phyloP scores from a whole-genome alignment of 495 filamentous ascomycete species.

The Cudoniella acicularis region DNA sequence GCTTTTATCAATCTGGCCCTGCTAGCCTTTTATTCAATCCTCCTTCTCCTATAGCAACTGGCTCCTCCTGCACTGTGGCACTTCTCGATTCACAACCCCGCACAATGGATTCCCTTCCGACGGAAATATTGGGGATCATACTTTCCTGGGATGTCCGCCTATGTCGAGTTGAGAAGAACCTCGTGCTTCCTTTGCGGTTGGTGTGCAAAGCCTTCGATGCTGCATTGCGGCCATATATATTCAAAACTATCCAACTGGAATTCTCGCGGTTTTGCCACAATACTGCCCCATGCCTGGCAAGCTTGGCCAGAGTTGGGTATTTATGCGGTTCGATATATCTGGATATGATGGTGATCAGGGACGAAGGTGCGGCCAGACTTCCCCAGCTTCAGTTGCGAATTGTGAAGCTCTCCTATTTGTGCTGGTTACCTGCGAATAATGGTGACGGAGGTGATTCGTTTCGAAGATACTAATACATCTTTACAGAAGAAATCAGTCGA shows the following conservation, averaged over 20 bases:
- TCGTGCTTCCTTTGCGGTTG: conserved; percentile 18
- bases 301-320: conserved; percentile 3
- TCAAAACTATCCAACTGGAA: conserved; percentile 25
- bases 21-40: too few relatives aligned
- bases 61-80: too few relatives aligned
- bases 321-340: conserved; percentile 22
- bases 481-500: conserved; percentile 23
- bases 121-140: conserved; percentile 20
- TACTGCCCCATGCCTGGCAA: neutral
- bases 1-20: too few relatives aligned
- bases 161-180: conserved; percentile 21
- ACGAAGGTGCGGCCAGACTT: conserved; percentile 22
- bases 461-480: too few relatives aligned
- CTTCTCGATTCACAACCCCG: too few relatives aligned
- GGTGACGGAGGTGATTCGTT: too few relatives aligned
- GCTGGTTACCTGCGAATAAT: too few relatives aligned
- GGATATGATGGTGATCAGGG: conserved; percentile 28
- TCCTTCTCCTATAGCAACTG: too few relatives aligned
- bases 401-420: too few relatives aligned
- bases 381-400: neutral
- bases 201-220: conserved; percentile 26
- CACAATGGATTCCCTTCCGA: conserved; percentile 23
- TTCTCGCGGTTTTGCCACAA: conserved; percentile 17
- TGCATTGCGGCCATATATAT: conserved; percentile 17
- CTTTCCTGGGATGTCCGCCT: conserved; percentile 13